Evolutionary conservation across 495 filamentous ascomycete species (phyloP).

Genomic region (Aspergillus olivimuriae): DNA sequence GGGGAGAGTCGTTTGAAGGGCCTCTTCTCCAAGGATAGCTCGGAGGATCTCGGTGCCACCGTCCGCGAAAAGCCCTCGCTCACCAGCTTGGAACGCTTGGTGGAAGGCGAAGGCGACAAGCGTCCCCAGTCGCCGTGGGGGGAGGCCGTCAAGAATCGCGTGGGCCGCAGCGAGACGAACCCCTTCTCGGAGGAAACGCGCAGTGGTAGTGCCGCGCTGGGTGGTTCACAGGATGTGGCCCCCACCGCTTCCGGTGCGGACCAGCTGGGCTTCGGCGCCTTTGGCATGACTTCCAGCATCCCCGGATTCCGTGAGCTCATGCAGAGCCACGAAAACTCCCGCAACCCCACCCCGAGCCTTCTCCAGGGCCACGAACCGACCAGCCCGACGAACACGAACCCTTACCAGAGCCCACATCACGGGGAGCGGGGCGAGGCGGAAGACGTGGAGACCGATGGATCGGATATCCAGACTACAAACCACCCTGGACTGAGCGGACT

Average conservation of each 20-base stretch:
- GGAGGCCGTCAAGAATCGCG: constrained; percentile 42
- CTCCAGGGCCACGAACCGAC: constrained; percentile 58
- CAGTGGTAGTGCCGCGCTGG: constrained; percentile 72
- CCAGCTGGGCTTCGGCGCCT: constrained; percentile 53
- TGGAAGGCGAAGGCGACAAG: constrained; percentile 42
- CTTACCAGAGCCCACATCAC: constrained; percentile 93
- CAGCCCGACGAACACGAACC: constrained; percentile 95
- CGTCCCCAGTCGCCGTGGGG: constrained; percentile 48
- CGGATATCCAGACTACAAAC: constrained; percentile 49
- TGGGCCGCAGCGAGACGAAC: constrained; percentile 69
- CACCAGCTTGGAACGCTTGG: constrained; percentile 46
- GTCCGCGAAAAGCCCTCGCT: constrained; percentile 50
- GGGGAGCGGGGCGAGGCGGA: constrained; percentile 67
- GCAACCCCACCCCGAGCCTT: constrained; percentile 51
- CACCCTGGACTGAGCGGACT: constrained; percentile 52
- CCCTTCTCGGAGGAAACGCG: constrained; percentile 64
- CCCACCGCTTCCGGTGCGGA: constrained; percentile 48
- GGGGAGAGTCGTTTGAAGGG: constrained; percentile 81
- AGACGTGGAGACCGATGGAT: constrained; percentile 55
- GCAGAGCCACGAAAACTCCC: constrained; percentile 51
- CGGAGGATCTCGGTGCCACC: constrained; percentile 53
- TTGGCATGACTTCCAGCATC: constrained; percentile 76
- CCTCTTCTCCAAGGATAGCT: constrained; percentile 69
- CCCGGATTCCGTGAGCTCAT: constrained; percentile 59
- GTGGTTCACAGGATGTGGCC: constrained; percentile 70